phyloP scores from a whole-genome alignment of 2,329 filamentous ascomycete species.

The Chaetomium globosum region DNA sequence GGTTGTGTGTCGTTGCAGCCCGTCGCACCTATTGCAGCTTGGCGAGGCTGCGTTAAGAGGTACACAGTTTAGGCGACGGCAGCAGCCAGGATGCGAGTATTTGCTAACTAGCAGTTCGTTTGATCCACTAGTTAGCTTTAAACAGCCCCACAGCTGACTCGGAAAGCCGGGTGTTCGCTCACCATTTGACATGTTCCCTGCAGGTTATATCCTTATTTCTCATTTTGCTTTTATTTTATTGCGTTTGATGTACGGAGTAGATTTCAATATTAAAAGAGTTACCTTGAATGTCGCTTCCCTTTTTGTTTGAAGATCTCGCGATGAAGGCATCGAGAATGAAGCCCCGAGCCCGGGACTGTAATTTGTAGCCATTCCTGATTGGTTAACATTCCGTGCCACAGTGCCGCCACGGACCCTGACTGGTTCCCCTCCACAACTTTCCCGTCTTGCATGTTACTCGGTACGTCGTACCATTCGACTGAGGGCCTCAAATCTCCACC shows the following conservation, averaged over 20 bases:
- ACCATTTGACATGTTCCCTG: background rate
- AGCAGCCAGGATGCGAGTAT: slow-evolving; percentile 10
- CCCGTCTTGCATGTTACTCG: background rate
- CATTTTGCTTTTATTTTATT: background rate
- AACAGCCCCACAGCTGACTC: background rate
- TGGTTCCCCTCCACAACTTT: background rate
- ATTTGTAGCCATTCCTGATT: background rate
- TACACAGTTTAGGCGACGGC: background rate
- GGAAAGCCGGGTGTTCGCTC: background rate
- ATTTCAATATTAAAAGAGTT: background rate
- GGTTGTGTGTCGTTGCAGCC: background rate
- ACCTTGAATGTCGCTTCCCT: background rate
- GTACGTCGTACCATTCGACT: slow-evolving; percentile 9
- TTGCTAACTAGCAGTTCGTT: slow-evolving; percentile 24
- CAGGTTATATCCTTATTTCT: background rate
- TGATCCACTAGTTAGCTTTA: background rate
- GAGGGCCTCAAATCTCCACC: slow-evolving; percentile 13
- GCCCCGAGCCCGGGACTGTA: too few relatives aligned
- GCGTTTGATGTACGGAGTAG: background rate
- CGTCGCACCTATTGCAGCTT: slow-evolving; percentile 14
- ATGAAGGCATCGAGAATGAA: background rate
- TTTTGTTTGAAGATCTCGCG: background rate
- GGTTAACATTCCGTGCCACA: background rate
- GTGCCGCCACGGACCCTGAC: background rate
- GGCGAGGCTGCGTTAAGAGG: slow-evolving; percentile 24